Percentiles rank a stretch among this genome's conserved stretches.
Conservation (phyloP, 768 basidiomycete genomes). For the Cystofilobasidium macerans region DNA sequence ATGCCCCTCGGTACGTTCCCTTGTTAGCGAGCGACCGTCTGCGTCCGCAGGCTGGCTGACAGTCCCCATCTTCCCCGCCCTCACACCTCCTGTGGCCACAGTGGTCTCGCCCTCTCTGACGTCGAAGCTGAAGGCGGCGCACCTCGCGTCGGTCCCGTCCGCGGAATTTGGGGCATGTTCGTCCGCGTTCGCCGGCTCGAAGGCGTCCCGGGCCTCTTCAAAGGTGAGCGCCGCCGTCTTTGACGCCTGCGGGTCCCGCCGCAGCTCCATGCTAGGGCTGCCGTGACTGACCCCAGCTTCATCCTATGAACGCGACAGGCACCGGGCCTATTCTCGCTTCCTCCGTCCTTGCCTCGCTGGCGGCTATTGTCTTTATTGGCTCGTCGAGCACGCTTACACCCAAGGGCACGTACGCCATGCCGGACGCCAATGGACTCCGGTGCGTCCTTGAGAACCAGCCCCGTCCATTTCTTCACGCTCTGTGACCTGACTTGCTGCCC, state of each 20-base stretch:
- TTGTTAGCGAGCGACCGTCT: neutral
- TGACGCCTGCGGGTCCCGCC: no score
- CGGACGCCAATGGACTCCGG: conserved; percentile 4
- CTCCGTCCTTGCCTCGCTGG: conserved; percentile 6
- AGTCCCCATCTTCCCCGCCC: neutral
- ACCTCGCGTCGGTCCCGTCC: neutral
- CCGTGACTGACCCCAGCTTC: neutral
- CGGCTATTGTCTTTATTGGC: conserved; percentile 12
- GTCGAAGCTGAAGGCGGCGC: conserved; percentile 19
- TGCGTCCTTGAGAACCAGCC: no score
- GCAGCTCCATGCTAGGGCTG: neutral
- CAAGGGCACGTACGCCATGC: conserved; percentile 19
- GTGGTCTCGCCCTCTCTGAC: conserved; percentile 7
- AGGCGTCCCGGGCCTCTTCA: conserved; percentile 16
- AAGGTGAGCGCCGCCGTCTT: conserved; percentile 2
- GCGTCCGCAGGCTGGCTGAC: neutral
- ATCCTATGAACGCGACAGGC: neutral
- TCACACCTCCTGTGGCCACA: neutral
- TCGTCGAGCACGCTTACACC: conserved; percentile 1
- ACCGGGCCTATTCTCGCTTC: neutral
- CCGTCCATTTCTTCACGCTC: no score
- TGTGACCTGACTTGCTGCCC: neutral
- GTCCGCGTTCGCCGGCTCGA: conserved; percentile 8
- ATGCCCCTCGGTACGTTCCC: neutral
- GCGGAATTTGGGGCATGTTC: conserved; percentile 18